phyloP scores from a whole-genome alignment of 805 yeast species.

The Nematodospora valgi region DNA sequence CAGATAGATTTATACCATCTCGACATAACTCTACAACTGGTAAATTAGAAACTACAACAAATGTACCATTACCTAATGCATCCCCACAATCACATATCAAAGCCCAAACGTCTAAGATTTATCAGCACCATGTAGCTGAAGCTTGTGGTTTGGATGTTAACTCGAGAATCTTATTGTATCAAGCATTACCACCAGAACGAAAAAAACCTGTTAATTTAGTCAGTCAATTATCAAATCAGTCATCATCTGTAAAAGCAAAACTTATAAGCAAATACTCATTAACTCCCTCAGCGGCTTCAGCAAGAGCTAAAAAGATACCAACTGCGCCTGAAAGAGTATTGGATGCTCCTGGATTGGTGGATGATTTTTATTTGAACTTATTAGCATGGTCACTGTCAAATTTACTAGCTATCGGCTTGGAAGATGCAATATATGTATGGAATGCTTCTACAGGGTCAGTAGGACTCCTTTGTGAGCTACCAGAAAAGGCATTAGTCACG shows the following conservation, averaged over 20 bases:
- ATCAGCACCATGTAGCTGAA: slow-evolving; percentile 82
- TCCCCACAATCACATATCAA: slow-evolving; percentile 54
- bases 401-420: slow-evolving; percentile 83
- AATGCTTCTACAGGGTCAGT: slow-evolving; percentile 83
- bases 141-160: slow-evolving; percentile 90
- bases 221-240: slow-evolving; percentile 17
- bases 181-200: slow-evolving; percentile 78
- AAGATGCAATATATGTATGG: slow-evolving; percentile 84
- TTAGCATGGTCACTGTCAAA: slow-evolving; percentile 85
- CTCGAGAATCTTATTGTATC: slow-evolving; percentile 78
- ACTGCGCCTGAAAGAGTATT: slow-evolving; percentile 88
- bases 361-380: slow-evolving; percentile 87
- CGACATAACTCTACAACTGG: slow-evolving; percentile 38
- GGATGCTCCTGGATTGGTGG: slow-evolving; percentile 93
- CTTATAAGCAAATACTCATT: slow-evolving; percentile 29
- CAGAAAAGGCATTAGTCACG: slow-evolving; percentile 49
- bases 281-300: slow-evolving; percentile 52
- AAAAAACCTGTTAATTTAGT: slow-evolving; percentile 30
- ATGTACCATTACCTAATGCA: slow-evolving; percentile 42
- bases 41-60: slow-evolving; percentile 32
- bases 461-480: slow-evolving; percentile 56
- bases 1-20: slow-evolving; percentile 44
- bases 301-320: slow-evolving; percentile 73
- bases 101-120: slow-evolving; percentile 52
- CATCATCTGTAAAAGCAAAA: slow-evolving; percentile 17